These are phyloP conservation scores for Neofusicoccum laricinum DNA, from an alignment of 2,329 filamentous ascomycete species.

Conservation along the genomic window DNA sequence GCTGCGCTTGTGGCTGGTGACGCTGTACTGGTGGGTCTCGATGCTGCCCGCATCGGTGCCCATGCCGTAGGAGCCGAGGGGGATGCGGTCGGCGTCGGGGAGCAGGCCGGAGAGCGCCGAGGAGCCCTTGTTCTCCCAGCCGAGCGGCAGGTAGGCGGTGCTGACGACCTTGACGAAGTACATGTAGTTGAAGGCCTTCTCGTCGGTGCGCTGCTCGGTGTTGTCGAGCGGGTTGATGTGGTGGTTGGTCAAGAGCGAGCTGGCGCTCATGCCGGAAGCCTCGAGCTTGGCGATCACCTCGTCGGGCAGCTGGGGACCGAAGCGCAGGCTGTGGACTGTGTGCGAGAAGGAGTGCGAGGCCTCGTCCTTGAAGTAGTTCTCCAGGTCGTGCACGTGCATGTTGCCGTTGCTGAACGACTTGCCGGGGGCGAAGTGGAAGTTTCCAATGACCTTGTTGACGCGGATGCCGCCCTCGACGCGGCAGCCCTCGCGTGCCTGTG, in stretches of 20 bases:
- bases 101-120: conserved; percentile 19
- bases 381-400: conserved; percentile 95
- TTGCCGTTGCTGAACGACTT: conserved; percentile 95
- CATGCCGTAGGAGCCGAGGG: conserved; percentile 38
- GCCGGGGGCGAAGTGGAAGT: conserved; percentile 97
- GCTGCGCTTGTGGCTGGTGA: conserved; percentile 93
- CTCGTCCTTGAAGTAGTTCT: conserved; percentile 83
- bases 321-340: conserved; percentile 81
- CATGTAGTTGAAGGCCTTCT: conserved; percentile 93
- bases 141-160: conserved; percentile 89
- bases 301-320: conserved; percentile 86
- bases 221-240: conserved; percentile 89
- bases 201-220: conserved; percentile 71
- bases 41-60: conserved; percentile 76
- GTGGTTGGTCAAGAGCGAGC: conserved; percentile 74
- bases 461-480: conserved; percentile 87
- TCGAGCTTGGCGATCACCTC: conserved; percentile 52
- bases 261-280: conserved; percentile 56
- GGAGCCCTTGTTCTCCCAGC: conserved; percentile 67
- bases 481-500: conserved; percentile 87
- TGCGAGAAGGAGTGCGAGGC: conserved; percentile 85
- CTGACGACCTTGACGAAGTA: conserved; percentile 99
- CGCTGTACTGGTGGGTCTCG: conserved; percentile 97
- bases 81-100: conserved; percentile 29
- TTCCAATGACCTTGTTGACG: conserved; percentile 97